phyloP scores from a whole-genome alignment of 2,329 filamentous ascomycete species.

The Coniochaeta ligniaria region DNA sequence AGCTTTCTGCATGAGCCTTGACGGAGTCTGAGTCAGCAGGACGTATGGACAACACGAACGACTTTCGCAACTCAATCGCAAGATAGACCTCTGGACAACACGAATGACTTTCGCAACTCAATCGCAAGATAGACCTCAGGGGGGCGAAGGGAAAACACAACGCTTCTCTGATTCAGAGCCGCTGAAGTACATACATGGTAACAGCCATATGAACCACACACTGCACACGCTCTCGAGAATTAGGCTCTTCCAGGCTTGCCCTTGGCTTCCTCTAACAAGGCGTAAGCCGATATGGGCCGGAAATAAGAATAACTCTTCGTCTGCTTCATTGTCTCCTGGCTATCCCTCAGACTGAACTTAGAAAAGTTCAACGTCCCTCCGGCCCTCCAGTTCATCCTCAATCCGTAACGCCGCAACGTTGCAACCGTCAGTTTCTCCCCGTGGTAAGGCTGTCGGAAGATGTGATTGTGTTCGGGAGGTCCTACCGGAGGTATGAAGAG shows the following conservation, averaged over 20 bases:
- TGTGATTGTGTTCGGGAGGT: neutral
- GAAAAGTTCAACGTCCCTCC: neutral
- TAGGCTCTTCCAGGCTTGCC: neutral
- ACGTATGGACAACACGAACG: no score
- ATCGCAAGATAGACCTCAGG: no score
- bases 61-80: no score
- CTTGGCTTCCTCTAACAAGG: neutral
- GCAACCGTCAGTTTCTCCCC: neutral
- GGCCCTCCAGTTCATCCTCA: neutral
- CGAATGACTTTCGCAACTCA: no score
- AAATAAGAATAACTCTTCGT: neutral
- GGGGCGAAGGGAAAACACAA: neutral
- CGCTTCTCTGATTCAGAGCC: neutral
- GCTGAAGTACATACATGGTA: neutral
- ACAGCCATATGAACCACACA: neutral
- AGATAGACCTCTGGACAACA: no score
- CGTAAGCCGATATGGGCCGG: neutral
- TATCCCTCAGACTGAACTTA: neutral
- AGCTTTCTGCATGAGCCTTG: no score
- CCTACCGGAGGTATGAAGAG: neutral
- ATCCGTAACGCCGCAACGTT: neutral
- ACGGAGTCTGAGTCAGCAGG: no score
- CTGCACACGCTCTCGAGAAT: neutral
- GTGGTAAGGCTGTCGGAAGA: neutral
- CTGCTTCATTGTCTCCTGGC: neutral